Evolutionary conservation across 23 red algal species (phyloP), one percentile per base, ranked within the genome.

Genomic region (Agarophyton chilense): DNA sequence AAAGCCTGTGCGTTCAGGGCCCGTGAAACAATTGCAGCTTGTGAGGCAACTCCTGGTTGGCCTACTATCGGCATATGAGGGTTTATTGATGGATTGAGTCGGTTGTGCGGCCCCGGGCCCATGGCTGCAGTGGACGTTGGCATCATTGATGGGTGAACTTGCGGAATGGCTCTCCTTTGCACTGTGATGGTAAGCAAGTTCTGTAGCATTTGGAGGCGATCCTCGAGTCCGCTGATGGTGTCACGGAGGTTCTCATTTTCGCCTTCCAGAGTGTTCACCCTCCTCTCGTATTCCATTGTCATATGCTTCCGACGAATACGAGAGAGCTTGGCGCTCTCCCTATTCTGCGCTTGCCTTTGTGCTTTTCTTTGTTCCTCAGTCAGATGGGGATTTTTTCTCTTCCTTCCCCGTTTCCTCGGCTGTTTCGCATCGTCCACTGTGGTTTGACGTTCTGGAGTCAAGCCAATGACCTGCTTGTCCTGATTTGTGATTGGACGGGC

Each of bases 301-400:
- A 79, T 75, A 50, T 77, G 26, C 73, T 94, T 94, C 52, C 82
- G 66, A 25, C 91, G 91, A 64, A 86, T 75, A 47, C 91, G 81
- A 54, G 91, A 94, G 34, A 86, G 51, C 61, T 94, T 94, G 18
- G 91, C 91, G 25, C 79, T 85, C 58, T 94, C 91, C 43, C 91
- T 45, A 56, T 94, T 94, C 91, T 94, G 91, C 26, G 82, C 82
- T 67, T 94, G 80, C 71, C 91, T 60, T 45, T 79, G 73, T 44
- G 71, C 81, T 32, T 54, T 87, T 32, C 91, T 80, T 80, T 94
- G 21, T 22, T 84, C 91, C 45, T 94, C 91, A 10, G 80, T 80
- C 24, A 94, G 82, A 47, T 94, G 80, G 4, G 91, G 91, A 57
- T 87, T 77, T 35, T 94, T 94, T 34, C 91, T 81, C 39, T 94